Conservation (phyloP, 495 filamentous ascomycete genomes). For the Glonium stellatum region DNA sequence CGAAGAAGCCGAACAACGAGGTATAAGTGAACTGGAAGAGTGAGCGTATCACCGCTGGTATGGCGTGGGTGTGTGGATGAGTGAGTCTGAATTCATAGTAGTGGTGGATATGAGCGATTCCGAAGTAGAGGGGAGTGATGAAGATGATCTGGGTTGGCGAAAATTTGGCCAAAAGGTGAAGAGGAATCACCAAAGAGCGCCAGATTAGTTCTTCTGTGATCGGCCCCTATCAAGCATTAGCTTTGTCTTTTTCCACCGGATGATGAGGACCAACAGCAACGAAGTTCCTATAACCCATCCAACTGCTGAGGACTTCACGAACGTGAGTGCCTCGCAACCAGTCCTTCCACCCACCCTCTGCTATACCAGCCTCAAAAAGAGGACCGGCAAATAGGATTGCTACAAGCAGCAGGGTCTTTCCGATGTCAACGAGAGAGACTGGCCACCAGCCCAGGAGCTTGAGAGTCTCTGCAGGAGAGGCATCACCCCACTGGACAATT, state of each 20-base stretch:
- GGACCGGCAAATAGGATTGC: constrained; percentile 78
- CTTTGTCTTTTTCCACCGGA: not conserved
- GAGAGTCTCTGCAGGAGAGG: constrained; percentile 46
- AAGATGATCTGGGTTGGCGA: constrained; percentile 57
- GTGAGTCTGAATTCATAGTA: constrained; percentile 88
- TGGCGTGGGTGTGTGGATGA: constrained; percentile 59
- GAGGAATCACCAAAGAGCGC: constrained; percentile 72
- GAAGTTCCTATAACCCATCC: constrained; percentile 53
- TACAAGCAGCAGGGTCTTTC: constrained; percentile 56
- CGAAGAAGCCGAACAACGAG: constrained; percentile 86
- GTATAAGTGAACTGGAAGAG: constrained; percentile 88
- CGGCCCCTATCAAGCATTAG: constrained; percentile 56
- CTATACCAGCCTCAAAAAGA: constrained; percentile 65
- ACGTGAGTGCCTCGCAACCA: constrained; percentile 44
- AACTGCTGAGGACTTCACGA: constrained; percentile 32
- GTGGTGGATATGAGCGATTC: constrained; percentile 91
- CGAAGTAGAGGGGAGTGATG: constrained; percentile 81
- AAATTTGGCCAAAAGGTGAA: constrained; percentile 63
- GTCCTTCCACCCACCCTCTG: constrained; percentile 61
- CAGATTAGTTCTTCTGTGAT: constrained; percentile 91
- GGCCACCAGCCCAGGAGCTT: constrained; percentile 73
- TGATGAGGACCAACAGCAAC: constrained; percentile 48
- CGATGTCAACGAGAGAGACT: constrained; percentile 53
- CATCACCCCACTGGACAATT: constrained; percentile 42
- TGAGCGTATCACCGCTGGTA: constrained; percentile 57